Base-by-base conservation (phyloP, 768 basidiomycete genomes). In the Pleurotus tuoliensis region DNA sequence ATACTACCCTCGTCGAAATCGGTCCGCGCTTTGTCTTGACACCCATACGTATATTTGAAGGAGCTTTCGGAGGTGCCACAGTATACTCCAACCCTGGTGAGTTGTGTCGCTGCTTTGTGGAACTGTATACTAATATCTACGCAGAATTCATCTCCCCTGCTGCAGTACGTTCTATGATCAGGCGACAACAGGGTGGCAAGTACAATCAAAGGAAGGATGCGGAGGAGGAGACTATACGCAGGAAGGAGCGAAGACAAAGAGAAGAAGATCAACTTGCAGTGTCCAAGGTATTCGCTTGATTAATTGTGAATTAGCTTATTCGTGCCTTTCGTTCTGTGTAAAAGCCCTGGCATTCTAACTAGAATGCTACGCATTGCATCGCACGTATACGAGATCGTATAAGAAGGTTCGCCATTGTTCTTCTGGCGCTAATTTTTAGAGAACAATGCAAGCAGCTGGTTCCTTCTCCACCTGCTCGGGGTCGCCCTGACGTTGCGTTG, bases 31-130 rank as follows among this genome's bases (percentile, higher is more conserved):
- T 98, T 70, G 97, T 98, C 47, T 77, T 99, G 50, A 96, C 94
- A 37, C 97, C 97, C 8, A 98, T 99, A 64, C 86, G 94, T 55
- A 95, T 99, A 58, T 99, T 99, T 67, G 97, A 99, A 70, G 97
- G 97, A 8, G 93, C 94, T 2, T 98, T 99, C 74, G 82, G 86
- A 58, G 97, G 97, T 18, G 92, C 92, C 11, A 96, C 94, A 2
- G 88, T 99, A 20, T 99, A 87, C 69, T 94, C 94, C 24, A 99
- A 99, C 74, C 89, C 92, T 68, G 93, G 93, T 93, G 63, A 59
- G 82, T 54, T 22, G 30, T 34, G 9, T 9, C 30, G 30, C 30
- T 34, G 30, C 30, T 34, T 34, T 34, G 30, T 34, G 11, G 30
- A 34, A 34, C 30, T 11, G 8, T 34, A 22, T 24, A 27, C 24